Evolutionary conservation across 208 protist species (phyloP).

Genomic region (Blastocrithidia nonstop): DNA sequence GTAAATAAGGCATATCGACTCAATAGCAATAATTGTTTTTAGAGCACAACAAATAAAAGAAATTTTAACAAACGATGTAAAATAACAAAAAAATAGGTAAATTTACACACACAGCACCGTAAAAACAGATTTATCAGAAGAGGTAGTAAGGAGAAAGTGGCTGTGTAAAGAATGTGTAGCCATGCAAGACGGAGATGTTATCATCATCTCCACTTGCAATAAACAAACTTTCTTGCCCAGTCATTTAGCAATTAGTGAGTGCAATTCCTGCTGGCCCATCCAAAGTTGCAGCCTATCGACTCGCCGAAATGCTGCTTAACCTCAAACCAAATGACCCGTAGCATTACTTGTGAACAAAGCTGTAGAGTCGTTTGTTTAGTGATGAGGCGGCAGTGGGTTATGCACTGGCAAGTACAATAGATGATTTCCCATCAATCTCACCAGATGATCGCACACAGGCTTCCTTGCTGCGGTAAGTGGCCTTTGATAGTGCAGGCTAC

Average conservation of each 20-base stretch:
- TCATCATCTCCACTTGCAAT: too few relatives aligned
- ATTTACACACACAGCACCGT: too few relatives aligned
- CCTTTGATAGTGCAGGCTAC: conserved; percentile 22
- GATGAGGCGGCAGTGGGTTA: conserved; percentile 18
- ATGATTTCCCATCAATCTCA: conserved; percentile 10
- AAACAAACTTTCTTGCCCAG: too few relatives aligned
- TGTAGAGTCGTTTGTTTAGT: conserved; percentile 24
- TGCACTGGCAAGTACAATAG: conserved; percentile 5
- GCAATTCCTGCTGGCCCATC: conserved; percentile 12
- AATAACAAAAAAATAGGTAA: too few relatives aligned
- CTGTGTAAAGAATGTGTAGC: too few relatives aligned
- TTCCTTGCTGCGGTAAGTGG: conserved; percentile 30
- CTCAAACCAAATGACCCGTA: conserved; percentile 34
- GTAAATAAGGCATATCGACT: too few relatives aligned
- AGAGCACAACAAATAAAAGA: too few relatives aligned
- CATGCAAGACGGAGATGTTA: too few relatives aligned
- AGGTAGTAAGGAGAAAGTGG: too few relatives aligned
- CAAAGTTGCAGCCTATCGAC: conserved; percentile 7
- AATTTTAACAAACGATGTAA: too few relatives aligned
- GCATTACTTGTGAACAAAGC: conserved; percentile 33
- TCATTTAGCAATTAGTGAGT: conserved; percentile 33
- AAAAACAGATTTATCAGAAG: too few relatives aligned
- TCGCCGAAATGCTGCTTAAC: conserved; percentile 27
- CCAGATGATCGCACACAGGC: conserved; percentile 27
- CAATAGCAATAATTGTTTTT: too few relatives aligned